Evolutionary conservation across 306 rosid genomes (phyloP).

Genomic region (Clitoria ternatea): DNA sequence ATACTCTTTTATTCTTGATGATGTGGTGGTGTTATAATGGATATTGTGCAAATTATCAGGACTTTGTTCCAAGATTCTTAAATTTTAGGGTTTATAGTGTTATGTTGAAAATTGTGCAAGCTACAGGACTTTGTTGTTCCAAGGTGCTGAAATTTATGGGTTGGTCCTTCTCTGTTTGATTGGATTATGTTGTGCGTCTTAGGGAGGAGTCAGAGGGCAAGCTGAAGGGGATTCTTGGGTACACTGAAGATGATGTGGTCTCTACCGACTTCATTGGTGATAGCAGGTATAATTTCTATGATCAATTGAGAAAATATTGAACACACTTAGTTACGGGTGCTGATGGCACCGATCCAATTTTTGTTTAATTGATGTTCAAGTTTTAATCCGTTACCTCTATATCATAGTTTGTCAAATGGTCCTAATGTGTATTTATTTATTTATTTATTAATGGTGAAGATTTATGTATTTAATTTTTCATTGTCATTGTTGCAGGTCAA

Average conservation of each 20-base stretch:
- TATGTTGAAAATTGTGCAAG: background rate
- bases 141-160: background rate
- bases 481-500: slow-evolving; percentile 53
- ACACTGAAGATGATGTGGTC: slow-evolving; percentile 69
- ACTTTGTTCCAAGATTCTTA: background rate
- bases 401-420: too few species aligned
- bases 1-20: background rate
- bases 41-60: background rate
- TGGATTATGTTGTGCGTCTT: background rate
- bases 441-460: background rate
- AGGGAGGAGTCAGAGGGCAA: slow-evolving; percentile 81
- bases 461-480: too few species aligned
- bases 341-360: background rate
- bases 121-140: background rate
- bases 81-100: background rate
- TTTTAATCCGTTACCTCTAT: background rate
- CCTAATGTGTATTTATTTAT: too few species aligned
- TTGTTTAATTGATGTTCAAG: too few species aligned
- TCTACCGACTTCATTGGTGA: slow-evolving; percentile 70
- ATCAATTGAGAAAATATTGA: background rate
- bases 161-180: background rate
- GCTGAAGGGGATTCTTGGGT: slow-evolving; percentile 76
- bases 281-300: slow-evolving; percentile 40
- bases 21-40: background rate
- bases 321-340: background rate